Evolutionary conservation across 306 rosid genomes (phyloP), one percentile per base, ranked within the genome.

Genomic region (Myrica gale): DNA sequence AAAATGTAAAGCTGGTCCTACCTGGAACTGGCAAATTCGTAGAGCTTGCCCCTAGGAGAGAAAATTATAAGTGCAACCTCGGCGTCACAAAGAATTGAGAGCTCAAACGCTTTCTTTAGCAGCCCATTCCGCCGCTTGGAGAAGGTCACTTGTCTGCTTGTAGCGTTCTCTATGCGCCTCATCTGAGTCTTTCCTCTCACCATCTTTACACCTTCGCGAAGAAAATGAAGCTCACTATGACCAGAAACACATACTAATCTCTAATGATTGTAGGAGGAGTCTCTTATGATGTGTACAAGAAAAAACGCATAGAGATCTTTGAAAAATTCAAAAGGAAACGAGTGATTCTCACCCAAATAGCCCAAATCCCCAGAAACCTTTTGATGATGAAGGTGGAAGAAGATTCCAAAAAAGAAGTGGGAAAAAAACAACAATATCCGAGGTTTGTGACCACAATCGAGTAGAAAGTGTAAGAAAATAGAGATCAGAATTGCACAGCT

Each of bases 121-220:
- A 93, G 71, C 45, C 98, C 98, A 63, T 88, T 91, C 0, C 94
- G 79, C 26, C 98, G 70, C 86, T 93, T 93, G 17, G 94, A 93
- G 77, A 93, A 93, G 10, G 98, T 91, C 0, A 93, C 97, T 54
- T 93, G 97, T 7, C 98, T 79, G 77, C 92, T 93, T n/a, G 97
- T 90, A n/a, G 96, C 83, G 79, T 93, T 91, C 79, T 91, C 98
- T 80, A 91, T 93, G 67, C 89, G 84, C 84, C 84, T 84, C 94
- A 93, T 82, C 81, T 93, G 88, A 44, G 98, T 93, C 83, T 93
- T 93, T 1, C 98, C 97, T 81, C 98, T 84, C 82, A 88, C 98
- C 98, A 93, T 93, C 75, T 82, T 52, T 75, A 43, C 46, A 56
- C 73, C 32, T 48, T 16, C 39, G 54, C 13, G 20, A 76, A 53